Evolutionary conservation across 176 grass and related monocot genomes (phyloP), one percentile per base, ranked within the genome.

Genomic region (Juncus effusus): DNA sequence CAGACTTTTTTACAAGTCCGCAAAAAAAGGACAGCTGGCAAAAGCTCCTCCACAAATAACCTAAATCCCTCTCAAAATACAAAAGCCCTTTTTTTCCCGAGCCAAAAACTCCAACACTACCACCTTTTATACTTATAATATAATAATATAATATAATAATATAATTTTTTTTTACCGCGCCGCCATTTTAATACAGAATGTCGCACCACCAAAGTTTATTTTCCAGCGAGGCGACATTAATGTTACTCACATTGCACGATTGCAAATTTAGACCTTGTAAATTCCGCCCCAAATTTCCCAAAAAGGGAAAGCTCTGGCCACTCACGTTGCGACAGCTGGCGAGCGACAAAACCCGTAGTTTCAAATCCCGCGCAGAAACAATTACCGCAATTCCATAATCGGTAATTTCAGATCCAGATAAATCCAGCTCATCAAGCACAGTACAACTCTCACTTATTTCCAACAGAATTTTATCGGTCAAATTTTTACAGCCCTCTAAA

Each of bases 401-500:
- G 0, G 82, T 86, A 57, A 99, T 61, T 74, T 86, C 84, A 72
- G 79, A 86, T 51, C 82, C 86, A 13, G 94, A 99, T 50, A 93
- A 74, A 82, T 99, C 94, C 42, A 99, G 85, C 53, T 99, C 85
- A 2, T 82, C 83, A 3, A 99, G 89, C 51, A 78, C 72, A 12
- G 35, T 61, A 59, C 94, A 99, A 7, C 68, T 70, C 63, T 94
- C 83, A 7, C 80, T 84, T 42, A 99, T 84, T 51, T 79, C 85
- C 56, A 87, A 70, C 7, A 93, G 67, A 54, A 79, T 93, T 59
- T 75, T 82, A 80, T 99, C 89, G 6, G 89, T 90, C 51, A 99
- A 71, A 75, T 90, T 89, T 9, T 78, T 93, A 80, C 94, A 99
- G 8, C 94, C 89, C 64, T 99, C 89, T 10, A 99, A 83, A 60